A percentile compares a stretch with the other conserved stretches of the same genome.
phyloP scores from a whole-genome alignment of 495 filamentous ascomycete species.

The Penicillium maclennaniae region DNA sequence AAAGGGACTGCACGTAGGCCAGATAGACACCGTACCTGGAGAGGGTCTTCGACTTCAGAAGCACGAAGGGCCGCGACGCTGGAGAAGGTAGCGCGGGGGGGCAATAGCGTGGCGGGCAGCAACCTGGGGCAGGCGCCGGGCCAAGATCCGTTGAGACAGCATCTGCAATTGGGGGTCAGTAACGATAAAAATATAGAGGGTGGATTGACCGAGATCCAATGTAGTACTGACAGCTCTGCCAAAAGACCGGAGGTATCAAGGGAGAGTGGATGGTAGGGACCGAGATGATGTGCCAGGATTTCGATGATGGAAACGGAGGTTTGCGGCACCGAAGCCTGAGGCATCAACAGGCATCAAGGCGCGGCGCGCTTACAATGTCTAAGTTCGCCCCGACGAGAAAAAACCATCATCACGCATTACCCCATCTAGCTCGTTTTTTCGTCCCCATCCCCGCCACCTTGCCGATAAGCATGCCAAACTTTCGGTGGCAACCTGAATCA shows the following conservation, averaged over 20 bases:
- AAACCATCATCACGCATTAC: slow-evolving; percentile 42
- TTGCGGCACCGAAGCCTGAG: slow-evolving; percentile 26
- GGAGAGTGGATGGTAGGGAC: slow-evolving; percentile 24
- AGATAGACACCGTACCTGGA: slow-evolving; percentile 57
- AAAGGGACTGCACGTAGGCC: slow-evolving; percentile 1
- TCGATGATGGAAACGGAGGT: slow-evolving; percentile 36
- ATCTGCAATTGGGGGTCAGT: slow-evolving; percentile 48
- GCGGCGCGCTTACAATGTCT: slow-evolving; percentile 32
- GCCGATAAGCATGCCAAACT: slow-evolving; percentile 62
- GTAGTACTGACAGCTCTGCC: slow-evolving; percentile 29
- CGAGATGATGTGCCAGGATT: slow-evolving; percentile 20
- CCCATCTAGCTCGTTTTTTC: slow-evolving; percentile 31
- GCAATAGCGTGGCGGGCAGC: slow-evolving; percentile 44
- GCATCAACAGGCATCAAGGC: slow-evolving; percentile 17
- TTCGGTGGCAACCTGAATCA: slow-evolving; percentile 48
- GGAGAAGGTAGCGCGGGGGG: slow-evolving; percentile 53
- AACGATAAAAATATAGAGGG: background rate
- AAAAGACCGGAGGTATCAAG: slow-evolving; percentile 22
- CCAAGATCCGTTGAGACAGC: slow-evolving; percentile 59
- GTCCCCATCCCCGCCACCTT: slow-evolving; percentile 36
- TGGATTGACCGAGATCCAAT: background rate
- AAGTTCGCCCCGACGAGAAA: slow-evolving; percentile 35
- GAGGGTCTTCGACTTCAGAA: slow-evolving; percentile 67
- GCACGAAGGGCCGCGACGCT: slow-evolving; percentile 50
- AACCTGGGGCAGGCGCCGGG: slow-evolving; percentile 45